Conservation (phyloP, 805 yeast genomes). For the Scheffersomyces amazonensis region DNA sequence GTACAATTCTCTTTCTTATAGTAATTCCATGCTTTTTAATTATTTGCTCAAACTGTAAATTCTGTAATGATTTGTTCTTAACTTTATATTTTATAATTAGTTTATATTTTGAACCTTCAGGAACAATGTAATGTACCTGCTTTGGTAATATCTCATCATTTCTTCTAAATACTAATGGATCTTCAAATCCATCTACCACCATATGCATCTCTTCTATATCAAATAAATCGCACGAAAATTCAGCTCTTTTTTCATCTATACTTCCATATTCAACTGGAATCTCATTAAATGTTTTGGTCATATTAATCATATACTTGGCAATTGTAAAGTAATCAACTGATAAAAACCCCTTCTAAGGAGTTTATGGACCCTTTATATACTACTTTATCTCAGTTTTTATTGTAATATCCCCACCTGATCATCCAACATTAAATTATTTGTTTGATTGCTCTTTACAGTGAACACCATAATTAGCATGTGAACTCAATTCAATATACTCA, state of each 20-base stretch:
- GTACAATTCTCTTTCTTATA: constrained; percentile 16
- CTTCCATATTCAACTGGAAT: neutral
- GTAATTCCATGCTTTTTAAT: constrained; percentile 26
- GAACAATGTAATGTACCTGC: constrained; percentile 19
- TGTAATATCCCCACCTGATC: too few species aligned
- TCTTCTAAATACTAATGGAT: constrained; percentile 14
- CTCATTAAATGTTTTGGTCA: neutral
- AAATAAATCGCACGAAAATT: constrained; percentile 20
- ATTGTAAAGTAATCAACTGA: too few species aligned
- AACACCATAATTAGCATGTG: too few species aligned
- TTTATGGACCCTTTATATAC: too few species aligned
- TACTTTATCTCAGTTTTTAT: too few species aligned
- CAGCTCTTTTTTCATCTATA: constrained; percentile 12
- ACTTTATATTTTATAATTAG: constrained; percentile 22
- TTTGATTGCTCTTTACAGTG: too few species aligned
- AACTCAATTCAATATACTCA: too few species aligned
- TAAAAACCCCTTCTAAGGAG: too few species aligned
- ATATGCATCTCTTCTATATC: constrained; percentile 23
- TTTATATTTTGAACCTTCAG: constrained; percentile 22
- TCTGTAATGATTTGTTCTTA: constrained; percentile 15
- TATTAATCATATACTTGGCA: too few species aligned
- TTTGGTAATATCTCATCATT: constrained; percentile 26
- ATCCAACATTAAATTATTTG: too few species aligned
- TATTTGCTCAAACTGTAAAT: constrained; percentile 22
- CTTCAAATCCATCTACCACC: constrained; percentile 24